phyloP scores from a whole-genome alignment of 768 basidiomycete genomes.

The Calvatia gigantea region DNA sequence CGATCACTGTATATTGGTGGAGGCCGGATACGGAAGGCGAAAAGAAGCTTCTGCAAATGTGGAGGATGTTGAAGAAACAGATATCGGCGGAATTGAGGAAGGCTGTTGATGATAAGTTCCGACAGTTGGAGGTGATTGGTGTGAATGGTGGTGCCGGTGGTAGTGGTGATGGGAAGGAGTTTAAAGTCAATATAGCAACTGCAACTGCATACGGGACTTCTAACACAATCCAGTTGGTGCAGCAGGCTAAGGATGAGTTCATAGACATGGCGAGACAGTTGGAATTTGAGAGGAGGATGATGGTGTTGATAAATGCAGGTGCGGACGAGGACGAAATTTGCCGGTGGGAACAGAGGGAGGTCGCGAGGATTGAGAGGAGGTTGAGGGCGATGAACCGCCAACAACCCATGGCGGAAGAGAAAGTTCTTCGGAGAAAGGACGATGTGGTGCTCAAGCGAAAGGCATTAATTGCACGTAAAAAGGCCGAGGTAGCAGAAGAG shows the following conservation, averaged over 20 bases:
- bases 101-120: background rate
- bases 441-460: no score
- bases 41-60: constrained; percentile 42
- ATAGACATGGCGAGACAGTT: constrained; percentile 30
- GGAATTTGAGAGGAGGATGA: constrained; percentile 26
- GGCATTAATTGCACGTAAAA: no score
- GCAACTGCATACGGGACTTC: no score
- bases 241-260: constrained; percentile 8
- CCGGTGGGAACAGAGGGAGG: constrained; percentile 16
- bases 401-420: background rate
- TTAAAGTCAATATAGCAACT: constrained; percentile 7
- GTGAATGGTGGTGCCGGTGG: constrained; percentile 42
- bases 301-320: constrained; percentile 26
- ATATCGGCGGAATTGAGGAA: constrained; percentile 37
- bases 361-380: constrained; percentile 17
- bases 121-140: constrained; percentile 32
- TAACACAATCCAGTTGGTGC: background rate
- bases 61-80: constrained; percentile 44
- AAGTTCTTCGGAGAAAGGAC: background rate
- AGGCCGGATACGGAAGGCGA: constrained; percentile 46
- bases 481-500: no score
- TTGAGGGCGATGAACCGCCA: background rate
- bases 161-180: constrained; percentile 14
- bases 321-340: constrained; percentile 18
- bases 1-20: constrained; percentile 21